These are phyloP conservation scores for Globisporangium nunn DNA, from an alignment of 352 stramenopile species.

Conservation along the genomic window DNA sequence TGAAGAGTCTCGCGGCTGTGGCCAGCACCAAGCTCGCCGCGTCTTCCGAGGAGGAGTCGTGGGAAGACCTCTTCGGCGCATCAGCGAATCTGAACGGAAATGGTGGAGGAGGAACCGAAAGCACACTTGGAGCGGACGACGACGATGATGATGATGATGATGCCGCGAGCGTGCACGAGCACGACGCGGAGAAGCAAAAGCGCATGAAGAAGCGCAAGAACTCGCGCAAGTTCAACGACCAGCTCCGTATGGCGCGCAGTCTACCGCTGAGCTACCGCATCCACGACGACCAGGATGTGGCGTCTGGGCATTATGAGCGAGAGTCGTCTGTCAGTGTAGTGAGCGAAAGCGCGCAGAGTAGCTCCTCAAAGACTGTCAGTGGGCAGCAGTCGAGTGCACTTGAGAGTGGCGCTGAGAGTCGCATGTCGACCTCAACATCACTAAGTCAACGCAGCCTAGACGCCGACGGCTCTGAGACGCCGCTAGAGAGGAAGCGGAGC, in stretches of 20 bases:
- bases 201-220: conserved; percentile 56
- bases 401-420: background rate
- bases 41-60: conserved; percentile 40
- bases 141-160: conserved; percentile 1
- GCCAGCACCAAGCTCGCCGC: conserved; percentile 19
- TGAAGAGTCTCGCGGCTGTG: conserved; percentile 58
- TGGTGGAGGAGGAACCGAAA: conserved; percentile 19
- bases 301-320: background rate
- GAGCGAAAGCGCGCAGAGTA: background rate
- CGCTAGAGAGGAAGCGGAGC: conserved; percentile 17
- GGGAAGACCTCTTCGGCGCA: conserved; percentile 62
- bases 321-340: background rate
- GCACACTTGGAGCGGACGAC: conserved; percentile 8
- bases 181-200: conserved; percentile 27
- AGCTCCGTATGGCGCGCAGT: conserved; percentile 46
- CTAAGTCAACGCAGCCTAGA: conserved; percentile 8
- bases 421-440: background rate
- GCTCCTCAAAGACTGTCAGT: background rate
- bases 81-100: conserved; percentile 17
- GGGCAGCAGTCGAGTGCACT: background rate
- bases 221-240: conserved; percentile 63
- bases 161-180: background rate
- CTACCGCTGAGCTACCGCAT: conserved; percentile 53
- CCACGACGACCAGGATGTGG: conserved; percentile 23
- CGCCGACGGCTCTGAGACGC: conserved; percentile 5